Conservation (phyloP, 2,329 filamentous ascomycete genomes). For the Verticillium alfalfae region DNA sequence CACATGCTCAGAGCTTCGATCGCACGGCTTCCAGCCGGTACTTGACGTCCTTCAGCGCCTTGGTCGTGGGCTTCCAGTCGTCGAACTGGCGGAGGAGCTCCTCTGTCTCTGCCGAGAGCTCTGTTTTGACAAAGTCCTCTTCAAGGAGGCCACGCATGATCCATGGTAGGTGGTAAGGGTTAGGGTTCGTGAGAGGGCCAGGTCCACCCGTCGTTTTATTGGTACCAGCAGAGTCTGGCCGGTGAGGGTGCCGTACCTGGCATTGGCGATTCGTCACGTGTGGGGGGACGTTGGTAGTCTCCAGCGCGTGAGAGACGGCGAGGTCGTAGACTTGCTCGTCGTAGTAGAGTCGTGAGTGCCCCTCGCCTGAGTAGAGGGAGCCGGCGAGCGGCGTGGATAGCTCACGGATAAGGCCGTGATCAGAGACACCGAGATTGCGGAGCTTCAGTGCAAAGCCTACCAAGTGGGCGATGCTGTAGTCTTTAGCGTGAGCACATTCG, state of each 20-base stretch:
- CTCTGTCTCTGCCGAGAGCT: conserved; percentile 70
- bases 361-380: conserved; percentile 85
- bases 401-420: conserved; percentile 90
- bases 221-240: conserved; percentile 7
- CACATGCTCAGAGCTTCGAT: conserved; percentile 61
- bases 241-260: conserved; percentile 11
- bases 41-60: conserved; percentile 92
- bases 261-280: conserved; percentile 16
- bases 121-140: conserved; percentile 82
- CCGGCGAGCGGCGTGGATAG: conserved; percentile 84
- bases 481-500: background rate
- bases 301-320: conserved; percentile 66
- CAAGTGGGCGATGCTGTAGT: conserved; percentile 67
- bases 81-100: conserved; percentile 85
- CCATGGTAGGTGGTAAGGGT: conserved; percentile 91
- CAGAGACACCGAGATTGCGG: conserved; percentile 85
- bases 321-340: conserved; percentile 81
- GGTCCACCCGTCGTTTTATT: conserved; percentile 2
- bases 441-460: conserved; percentile 91
- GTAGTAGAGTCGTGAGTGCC: conserved; percentile 89
- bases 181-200: conserved; percentile 45
- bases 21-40: conserved; percentile 87
- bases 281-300: conserved; percentile 55
- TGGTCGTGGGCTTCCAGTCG: conserved; percentile 84
- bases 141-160: conserved; percentile 91